Conservation (phyloP, 2,329 filamentous ascomycete species). For the Talaromyces funiculosus region DNA sequence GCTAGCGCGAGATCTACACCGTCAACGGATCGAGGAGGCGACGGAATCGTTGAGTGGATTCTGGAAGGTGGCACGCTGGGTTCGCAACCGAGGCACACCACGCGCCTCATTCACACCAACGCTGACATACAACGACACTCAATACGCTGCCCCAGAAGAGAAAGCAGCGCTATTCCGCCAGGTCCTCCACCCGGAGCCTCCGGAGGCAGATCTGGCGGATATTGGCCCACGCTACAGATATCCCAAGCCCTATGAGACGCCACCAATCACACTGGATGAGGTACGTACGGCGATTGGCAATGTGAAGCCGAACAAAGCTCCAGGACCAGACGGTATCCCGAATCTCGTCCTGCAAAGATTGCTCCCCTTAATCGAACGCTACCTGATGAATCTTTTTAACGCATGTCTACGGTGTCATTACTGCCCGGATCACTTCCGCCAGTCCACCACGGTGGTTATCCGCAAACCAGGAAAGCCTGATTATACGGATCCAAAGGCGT, state of each 20-base stretch:
- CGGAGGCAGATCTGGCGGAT: neutral
- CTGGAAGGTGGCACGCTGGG: too few relatives aligned
- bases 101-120: neutral
- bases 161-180: neutral
- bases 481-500: neutral
- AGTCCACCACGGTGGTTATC: neutral
- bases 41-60: too few relatives aligned
- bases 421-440: neutral
- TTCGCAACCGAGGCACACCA: too few relatives aligned
- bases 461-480: neutral
- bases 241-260: neutral
- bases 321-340: neutral
- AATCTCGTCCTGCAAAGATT: neutral
- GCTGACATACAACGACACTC: neutral
- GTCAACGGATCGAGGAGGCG: neutral
- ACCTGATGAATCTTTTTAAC: neutral
- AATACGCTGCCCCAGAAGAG: neutral
- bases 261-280: neutral
- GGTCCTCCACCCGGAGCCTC: neutral
- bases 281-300: neutral
- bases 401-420: neutral
- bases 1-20: neutral
- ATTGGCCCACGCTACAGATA: neutral
- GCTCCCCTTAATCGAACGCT: neutral
- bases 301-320: neutral